These are phyloP conservation scores for Claviceps sorghi DNA, from an alignment of 2,329 filamentous ascomycete genomes.

Conservation along the genomic window DNA sequence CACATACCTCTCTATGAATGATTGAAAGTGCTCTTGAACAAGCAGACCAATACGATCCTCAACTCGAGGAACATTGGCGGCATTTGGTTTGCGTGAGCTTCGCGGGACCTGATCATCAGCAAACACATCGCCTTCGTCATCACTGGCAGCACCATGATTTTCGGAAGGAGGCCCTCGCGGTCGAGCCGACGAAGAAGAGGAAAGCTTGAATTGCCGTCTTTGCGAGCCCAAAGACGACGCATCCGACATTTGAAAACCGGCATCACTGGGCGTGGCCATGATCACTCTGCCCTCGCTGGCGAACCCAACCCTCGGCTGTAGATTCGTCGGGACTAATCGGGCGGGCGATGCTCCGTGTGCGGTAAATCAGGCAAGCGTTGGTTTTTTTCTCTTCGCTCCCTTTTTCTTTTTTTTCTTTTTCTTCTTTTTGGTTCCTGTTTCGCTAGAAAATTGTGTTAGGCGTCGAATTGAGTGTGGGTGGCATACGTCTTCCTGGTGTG, in stretches of 20 bases:
- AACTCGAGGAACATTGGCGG: conserved; percentile 48
- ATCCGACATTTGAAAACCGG: conserved; percentile 44
- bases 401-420: background rate
- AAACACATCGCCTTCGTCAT: conserved; percentile 47
- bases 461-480: background rate
- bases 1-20: conserved; percentile 59
- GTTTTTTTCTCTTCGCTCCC: too few relatives aligned
- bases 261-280: conserved; percentile 42
- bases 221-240: conserved; percentile 28
- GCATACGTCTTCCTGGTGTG: background rate
- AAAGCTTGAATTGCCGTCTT: conserved; percentile 26
- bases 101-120: conserved; percentile 49
- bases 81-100: conserved; percentile 31
- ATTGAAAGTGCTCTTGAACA: conserved; percentile 62
- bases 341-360: background rate
- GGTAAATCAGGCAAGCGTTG: background rate
- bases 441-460: background rate
- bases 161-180: conserved; percentile 49
- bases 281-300: background rate
- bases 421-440: background rate
- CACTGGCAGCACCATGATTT: conserved; percentile 43
- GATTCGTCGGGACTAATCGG: background rate
- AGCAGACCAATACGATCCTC: conserved; percentile 63
- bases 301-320: background rate
- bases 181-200: conserved; percentile 37